Conservation (phyloP, 495 filamentous ascomycete genomes). For the Penicillium fimorum region DNA sequence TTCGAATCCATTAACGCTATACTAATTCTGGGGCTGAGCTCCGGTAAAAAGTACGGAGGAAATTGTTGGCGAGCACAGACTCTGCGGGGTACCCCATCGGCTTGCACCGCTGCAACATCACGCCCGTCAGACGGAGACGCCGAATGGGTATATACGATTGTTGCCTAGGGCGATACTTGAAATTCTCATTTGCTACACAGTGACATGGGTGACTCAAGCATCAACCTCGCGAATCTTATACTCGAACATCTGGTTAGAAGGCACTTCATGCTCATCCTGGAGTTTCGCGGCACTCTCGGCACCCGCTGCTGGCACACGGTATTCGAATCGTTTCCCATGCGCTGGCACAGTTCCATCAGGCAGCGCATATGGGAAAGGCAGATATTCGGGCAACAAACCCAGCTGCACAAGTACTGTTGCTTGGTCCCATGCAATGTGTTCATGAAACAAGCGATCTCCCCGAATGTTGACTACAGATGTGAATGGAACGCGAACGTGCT, state of each 20-base stretch:
- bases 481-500: conserved; percentile 63
- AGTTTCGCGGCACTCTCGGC: conserved; percentile 63
- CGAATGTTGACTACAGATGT: conserved; percentile 73
- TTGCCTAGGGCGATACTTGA: not conserved
- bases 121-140: not conserved
- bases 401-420: conserved; percentile 71
- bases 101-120: not conserved
- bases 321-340: conserved; percentile 52
- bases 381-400: conserved; percentile 63
- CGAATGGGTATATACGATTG: not conserved
- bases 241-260: conserved; percentile 65
- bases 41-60: not conserved
- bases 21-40: not conserved
- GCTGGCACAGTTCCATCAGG: conserved; percentile 38
- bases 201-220: not conserved
- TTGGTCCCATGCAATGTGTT: conserved; percentile 87
- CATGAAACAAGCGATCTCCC: conserved; percentile 72
- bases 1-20: not conserved
- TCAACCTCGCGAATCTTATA: conserved; percentile 25
- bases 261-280: conserved; percentile 53
- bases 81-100: not conserved
- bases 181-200: not conserved
- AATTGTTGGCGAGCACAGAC: not conserved
- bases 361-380: conserved; percentile 55
- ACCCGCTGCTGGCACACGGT: conserved; percentile 67